Conservation (phyloP, 164 flowering plant genomes). For the Liquidambar formosana region DNA sequence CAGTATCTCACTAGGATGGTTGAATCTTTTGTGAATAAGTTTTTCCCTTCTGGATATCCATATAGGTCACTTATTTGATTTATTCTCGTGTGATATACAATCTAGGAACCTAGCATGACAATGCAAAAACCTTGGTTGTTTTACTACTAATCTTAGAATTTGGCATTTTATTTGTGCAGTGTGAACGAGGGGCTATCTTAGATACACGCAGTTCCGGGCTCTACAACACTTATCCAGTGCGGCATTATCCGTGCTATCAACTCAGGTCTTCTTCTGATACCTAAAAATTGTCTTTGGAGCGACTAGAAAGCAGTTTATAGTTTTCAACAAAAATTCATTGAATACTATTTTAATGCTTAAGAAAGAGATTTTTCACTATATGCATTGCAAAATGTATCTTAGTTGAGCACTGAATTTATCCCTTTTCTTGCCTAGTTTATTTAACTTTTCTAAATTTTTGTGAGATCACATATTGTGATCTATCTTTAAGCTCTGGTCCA, state of each 20-base stretch:
- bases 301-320: not conserved
- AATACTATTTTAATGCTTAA: not conserved
- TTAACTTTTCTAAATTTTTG: not conserved
- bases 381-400: not conserved
- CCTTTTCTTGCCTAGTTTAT: not conserved
- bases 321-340: not conserved
- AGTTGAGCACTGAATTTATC: not conserved
- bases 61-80: constrained; percentile 57
- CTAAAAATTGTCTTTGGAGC: not conserved
- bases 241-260: constrained; percentile 86
- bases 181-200: constrained; percentile 89
- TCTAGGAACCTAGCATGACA: not conserved
- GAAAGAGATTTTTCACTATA: not conserved
- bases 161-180: constrained; percentile 43
- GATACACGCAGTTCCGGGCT: constrained; percentile 90
- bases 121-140: not conserved
- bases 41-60: constrained; percentile 95
- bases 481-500: not conserved
- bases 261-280: constrained; percentile 68
- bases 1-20: constrained; percentile 44
- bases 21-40: constrained; percentile 78
- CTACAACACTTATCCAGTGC: constrained; percentile 92
- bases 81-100: not conserved
- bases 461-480: not conserved
- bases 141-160: not conserved